Evolutionary conservation across 2,329 filamentous ascomycete species (phyloP).

Genomic region (Aspergillus texensis): DNA sequence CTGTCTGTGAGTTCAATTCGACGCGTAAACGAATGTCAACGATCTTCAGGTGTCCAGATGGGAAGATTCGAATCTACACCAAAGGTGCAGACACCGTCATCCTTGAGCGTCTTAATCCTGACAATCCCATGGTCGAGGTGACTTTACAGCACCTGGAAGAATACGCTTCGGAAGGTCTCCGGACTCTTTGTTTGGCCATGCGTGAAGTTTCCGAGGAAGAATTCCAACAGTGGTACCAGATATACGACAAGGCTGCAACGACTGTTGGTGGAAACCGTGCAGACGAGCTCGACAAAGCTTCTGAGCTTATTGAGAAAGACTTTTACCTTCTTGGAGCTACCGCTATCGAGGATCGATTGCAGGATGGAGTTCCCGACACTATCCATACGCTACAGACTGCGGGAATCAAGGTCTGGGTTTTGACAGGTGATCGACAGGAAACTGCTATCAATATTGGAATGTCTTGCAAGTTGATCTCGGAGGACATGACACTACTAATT

Average conservation of each 20-base stretch:
- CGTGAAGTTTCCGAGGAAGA: constrained; percentile 89
- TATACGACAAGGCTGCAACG: constrained; percentile 85
- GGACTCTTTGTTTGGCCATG: constrained; percentile 93
- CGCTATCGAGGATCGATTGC: constrained; percentile 93
- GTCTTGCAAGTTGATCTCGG: constrained; percentile 97
- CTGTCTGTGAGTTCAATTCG: constrained; percentile 99
- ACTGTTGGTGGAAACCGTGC: constrained; percentile 90
- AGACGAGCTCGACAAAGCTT: constrained; percentile 94
- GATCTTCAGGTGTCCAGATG: constrained; percentile 94
- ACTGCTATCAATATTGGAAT: constrained; percentile 99
- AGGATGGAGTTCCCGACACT: constrained; percentile 96
- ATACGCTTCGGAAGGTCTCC: constrained; percentile 92
- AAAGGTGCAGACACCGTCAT: constrained; percentile 99
- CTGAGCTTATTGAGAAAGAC: constrained; percentile 91
- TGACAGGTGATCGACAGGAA: constrained; percentile 96
- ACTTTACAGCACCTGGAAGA: constrained; percentile 96
- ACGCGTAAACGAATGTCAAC: constrained; percentile 97
- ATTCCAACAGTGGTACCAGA: constrained; percentile 80
- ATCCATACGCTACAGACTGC: constrained; percentile 96
- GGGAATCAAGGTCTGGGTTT: constrained; percentile 97
- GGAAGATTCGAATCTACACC: constrained; percentile 89
- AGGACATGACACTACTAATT: constrained; percentile 97
- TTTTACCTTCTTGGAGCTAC: constrained; percentile 91
- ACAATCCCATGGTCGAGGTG: constrained; percentile 85
- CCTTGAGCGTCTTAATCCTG: constrained; percentile 79